Conservation (phyloP, 768 basidiomycete species). For the Cyclocybe aegerita region DNA sequence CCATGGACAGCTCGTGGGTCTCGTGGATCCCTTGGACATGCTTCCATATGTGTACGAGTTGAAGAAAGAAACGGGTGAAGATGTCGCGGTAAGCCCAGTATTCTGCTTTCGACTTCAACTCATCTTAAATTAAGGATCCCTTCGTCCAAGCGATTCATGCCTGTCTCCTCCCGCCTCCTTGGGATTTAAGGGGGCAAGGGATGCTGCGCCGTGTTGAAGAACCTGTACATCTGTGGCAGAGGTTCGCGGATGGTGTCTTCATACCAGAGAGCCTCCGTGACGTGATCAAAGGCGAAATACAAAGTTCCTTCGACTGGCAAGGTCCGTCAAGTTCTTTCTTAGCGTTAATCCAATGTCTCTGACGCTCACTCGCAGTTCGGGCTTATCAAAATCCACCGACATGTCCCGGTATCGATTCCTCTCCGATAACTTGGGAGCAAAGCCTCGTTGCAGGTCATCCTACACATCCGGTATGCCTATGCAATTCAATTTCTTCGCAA, state of each 20-base stretch:
- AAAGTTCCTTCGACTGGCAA: constrained; percentile 55
- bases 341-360: not conserved
- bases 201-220: constrained; percentile 21
- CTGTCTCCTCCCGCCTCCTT: constrained; percentile 14
- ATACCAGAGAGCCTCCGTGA: constrained; percentile 32
- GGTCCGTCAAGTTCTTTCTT: constrained; percentile 25
- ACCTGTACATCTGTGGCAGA: constrained; percentile 42
- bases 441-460: constrained; percentile 59
- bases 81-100: constrained; percentile 24
- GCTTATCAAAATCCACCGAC: constrained; percentile 48
- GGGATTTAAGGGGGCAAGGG: constrained; percentile 21
- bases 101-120: constrained; percentile 19
- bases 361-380: constrained; percentile 30
- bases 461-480: constrained; percentile 49
- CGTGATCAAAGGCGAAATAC: constrained; percentile 47
- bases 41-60: constrained; percentile 39
- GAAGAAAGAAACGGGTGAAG: not conserved
- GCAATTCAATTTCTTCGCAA: not conserved
- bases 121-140: constrained; percentile 6
- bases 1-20: constrained; percentile 41
- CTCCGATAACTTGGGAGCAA: constrained; percentile 56
- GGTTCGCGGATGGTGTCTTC: constrained; percentile 35
- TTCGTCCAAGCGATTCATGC: constrained; percentile 12
- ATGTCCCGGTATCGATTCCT: constrained; percentile 40
- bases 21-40: constrained; percentile 63